Evolutionary conservation across 2,329 filamentous ascomycete species (phyloP).

Genomic region (Phaeophleospora eucalypticola): DNA sequence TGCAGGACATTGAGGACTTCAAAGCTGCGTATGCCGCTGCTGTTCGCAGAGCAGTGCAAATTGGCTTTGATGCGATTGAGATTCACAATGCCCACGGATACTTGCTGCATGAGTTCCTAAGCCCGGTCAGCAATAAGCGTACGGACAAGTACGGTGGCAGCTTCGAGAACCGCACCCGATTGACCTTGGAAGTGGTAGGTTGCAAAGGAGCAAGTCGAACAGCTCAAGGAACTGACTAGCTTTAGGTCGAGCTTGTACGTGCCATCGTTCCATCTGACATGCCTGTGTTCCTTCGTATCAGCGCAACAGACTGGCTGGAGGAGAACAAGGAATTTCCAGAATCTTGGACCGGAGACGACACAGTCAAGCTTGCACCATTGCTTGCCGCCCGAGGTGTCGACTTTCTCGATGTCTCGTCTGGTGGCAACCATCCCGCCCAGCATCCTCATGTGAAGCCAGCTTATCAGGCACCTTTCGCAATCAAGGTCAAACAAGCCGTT

Average conservation of each 20-base stretch:
- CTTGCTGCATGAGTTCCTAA: constrained; percentile 66
- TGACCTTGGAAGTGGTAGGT: constrained; percentile 58
- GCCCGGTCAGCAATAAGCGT: constrained; percentile 65
- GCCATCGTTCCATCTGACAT: constrained; percentile 60
- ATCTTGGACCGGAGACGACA: constrained; percentile 65
- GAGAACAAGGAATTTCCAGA: constrained; percentile 49
- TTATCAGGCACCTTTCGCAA: constrained; percentile 72
- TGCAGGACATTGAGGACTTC: constrained; percentile 62
- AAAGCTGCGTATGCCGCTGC: constrained; percentile 62
- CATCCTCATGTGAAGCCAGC: constrained; percentile 58
- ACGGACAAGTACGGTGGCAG: constrained; percentile 64
- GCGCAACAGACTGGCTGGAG: constrained; percentile 73
- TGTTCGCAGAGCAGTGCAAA: constrained; percentile 47
- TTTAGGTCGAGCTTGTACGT: constrained; percentile 55
- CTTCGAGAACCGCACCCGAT: constrained; percentile 64
- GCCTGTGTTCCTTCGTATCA: constrained; percentile 70
- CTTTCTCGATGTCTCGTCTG: constrained; percentile 75
- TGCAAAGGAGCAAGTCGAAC: neutral
- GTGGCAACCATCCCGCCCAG: constrained; percentile 59
- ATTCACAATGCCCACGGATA: constrained; percentile 76
- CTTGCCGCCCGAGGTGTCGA: constrained; percentile 74
- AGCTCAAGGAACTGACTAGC: neutral
- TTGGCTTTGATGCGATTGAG: constrained; percentile 74
- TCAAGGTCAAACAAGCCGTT: constrained; percentile 67
- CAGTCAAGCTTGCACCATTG: constrained; percentile 58